Conservation (phyloP, 2,329 filamentous ascomycete genomes). For the Sporothrix pallida region DNA sequence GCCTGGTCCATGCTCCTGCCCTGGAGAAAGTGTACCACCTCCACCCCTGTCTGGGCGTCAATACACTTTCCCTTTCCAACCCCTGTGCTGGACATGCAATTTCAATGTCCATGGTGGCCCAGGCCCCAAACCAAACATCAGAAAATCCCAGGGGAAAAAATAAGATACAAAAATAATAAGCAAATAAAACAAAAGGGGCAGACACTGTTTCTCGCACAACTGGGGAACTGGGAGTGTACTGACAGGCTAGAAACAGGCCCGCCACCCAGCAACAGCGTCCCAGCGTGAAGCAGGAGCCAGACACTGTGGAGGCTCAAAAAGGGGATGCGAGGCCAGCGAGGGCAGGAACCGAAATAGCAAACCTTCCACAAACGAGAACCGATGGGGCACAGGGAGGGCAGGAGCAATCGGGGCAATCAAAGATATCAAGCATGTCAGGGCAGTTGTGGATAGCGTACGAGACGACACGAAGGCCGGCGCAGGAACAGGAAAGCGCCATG, state of each 20-base stretch:
- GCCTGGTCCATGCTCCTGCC: conserved; percentile 12
- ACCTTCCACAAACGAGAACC: conserved; percentile 7
- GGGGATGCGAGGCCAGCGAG: conserved; percentile 23
- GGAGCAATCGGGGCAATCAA: background rate
- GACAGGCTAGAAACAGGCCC: background rate
- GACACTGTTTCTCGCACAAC: background rate
- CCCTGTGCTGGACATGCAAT: conserved; percentile 30
- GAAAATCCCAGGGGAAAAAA: conserved; percentile 10
- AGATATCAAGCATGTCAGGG: background rate
- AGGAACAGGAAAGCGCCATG: conserved; percentile 10
- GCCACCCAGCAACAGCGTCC: conserved; percentile 31
- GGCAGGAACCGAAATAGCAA: conserved; percentile 15
- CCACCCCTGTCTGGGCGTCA: conserved; percentile 22
- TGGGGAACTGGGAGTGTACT: background rate
- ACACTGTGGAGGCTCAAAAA: conserved; percentile 32
- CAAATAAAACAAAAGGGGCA: conserved; percentile 27
- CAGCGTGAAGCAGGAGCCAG: conserved; percentile 23
- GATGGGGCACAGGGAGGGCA: conserved; percentile 20
- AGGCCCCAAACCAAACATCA: background rate
- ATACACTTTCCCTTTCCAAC: conserved; percentile 13
- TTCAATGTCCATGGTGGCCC: conserved; percentile 21
- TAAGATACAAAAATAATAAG: background rate
- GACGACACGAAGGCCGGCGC: background rate
- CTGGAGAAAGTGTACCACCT: conserved; percentile 3
- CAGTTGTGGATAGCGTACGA: background rate